A percentile compares a stretch with the other conserved stretches of the same genome.
Conservation (phyloP, 208 protist species). For the Crithidia brevicula region DNA sequence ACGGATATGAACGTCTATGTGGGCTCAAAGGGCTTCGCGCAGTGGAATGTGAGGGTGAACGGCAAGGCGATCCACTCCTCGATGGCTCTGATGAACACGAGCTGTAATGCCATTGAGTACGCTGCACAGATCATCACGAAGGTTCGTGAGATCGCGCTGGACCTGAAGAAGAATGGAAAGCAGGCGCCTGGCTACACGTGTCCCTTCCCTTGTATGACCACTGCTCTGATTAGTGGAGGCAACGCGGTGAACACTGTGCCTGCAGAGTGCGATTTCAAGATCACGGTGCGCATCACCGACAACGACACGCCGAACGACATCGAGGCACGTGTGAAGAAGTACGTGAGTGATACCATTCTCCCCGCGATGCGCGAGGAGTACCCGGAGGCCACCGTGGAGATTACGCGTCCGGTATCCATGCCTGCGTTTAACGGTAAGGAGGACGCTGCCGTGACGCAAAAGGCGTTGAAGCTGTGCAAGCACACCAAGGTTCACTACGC, state of each 20-base stretch:
- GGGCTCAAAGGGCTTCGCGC: conserved; percentile 31
- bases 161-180: conserved; percentile 35
- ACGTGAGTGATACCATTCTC: conserved; percentile 35
- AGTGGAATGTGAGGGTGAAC: conserved; percentile 38
- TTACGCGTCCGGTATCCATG: conserved; percentile 10
- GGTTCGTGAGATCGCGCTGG: conserved; percentile 37
- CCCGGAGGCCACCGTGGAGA: conserved; percentile 30
- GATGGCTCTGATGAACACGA: conserved; percentile 49
- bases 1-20: conserved; percentile 40
- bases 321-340: conserved; percentile 29
- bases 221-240: conserved; percentile 46
- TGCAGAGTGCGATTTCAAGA: conserved; percentile 41
- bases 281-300: conserved; percentile 44
- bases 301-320: conserved; percentile 26
- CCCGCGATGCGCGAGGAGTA: conserved; percentile 49
- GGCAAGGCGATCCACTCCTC: conserved; percentile 67
- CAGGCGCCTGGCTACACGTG: conserved; percentile 24
- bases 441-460: conserved; percentile 37
- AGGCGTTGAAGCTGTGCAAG: conserved; percentile 19
- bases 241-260: conserved; percentile 63
- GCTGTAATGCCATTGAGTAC: conserved; percentile 57
- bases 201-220: conserved; percentile 38
- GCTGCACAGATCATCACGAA: conserved; percentile 54
- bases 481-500: conserved; percentile 18
- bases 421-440: conserved; percentile 40